Evolutionary conservation across 2,329 filamentous ascomycete species (phyloP), one percentile per base, ranked within the genome.

Genomic region (Fusarium cyanostomum): DNA sequence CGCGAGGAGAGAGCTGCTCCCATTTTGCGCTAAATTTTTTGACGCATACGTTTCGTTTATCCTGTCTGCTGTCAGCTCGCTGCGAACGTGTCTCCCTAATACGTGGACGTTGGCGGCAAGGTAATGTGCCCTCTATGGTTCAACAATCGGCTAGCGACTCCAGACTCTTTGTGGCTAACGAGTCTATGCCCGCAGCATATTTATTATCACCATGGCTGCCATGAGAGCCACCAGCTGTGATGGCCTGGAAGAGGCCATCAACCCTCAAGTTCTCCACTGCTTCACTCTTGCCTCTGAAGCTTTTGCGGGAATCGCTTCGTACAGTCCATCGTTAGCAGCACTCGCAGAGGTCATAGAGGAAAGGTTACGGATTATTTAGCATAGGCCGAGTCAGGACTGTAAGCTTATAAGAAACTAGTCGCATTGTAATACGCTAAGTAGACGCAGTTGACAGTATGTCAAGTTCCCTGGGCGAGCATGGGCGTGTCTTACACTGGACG

Each of bases 21-120:
- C 21, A n/a, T 27, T 33, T 16, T 53, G 51, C 34, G 28, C 21
- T 12, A 46, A 39, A 10, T 53, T 46, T 26, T 53, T 53, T 53
- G 15, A 46, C 5, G 51, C 24, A 13, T 53, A 53, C 26, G 24
- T 31, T 5, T 45, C 39, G 12, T 45, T 45, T 18, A 8, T 52
- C 11, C 24, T 27, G 7, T 38, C 34, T 18, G 48, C 48, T 12
- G 26, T 13, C 9, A 31, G 4, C 10, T 39, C 37, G 16, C 15
- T 42, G 12, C 24, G 33, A 16, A 42, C 35, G 10, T 51, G 48
- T 27, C 12, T 41, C 16, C 26, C 42, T 8, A 51, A 51, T 51
- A n/a, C 27, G 10, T 51, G 48, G 48, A 51, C 48, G 8, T 13
- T 42, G 11, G 30, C 8, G 5, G n/a, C 49, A 8, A 52, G 48